These are phyloP conservation scores for Achaetomiella virescens DNA, from an alignment of 495 filamentous ascomycete species.

Conservation along the genomic window DNA sequence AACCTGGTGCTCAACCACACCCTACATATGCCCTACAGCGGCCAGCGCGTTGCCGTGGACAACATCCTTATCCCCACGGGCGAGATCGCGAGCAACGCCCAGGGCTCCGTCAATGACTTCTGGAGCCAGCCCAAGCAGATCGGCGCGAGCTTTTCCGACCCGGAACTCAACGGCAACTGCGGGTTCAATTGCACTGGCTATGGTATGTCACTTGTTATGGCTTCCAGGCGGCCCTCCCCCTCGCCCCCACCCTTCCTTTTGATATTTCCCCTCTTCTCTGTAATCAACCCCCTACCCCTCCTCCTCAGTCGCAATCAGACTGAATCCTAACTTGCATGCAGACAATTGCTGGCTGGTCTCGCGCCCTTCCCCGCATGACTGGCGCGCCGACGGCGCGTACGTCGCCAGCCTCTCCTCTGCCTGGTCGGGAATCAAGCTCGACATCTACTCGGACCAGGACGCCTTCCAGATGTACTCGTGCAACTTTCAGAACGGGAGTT, in stretches of 20 bases:
- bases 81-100: constrained; percentile 57
- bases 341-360: constrained; percentile 49
- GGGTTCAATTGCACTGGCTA: constrained; percentile 72
- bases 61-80: constrained; percentile 74
- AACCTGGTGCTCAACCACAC: constrained; percentile 62
- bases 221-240: no score
- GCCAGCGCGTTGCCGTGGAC: constrained; percentile 65
- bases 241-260: neutral
- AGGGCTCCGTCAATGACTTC: constrained; percentile 66
- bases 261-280: no score
- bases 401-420: constrained; percentile 58
- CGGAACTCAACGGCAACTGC: constrained; percentile 54
- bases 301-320: neutral
- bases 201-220: no score
- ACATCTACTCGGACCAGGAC: constrained; percentile 67
- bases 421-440: constrained; percentile 65
- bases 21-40: constrained; percentile 64
- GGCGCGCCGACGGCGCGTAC: constrained; percentile 45
- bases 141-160: constrained; percentile 56
- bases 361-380: constrained; percentile 46
- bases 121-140: constrained; percentile 66
- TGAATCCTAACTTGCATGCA: constrained; percentile 7
- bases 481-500: constrained; percentile 62
- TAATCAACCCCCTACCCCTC: neutral
- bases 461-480: constrained; percentile 76